Evolutionary conservation across 176 grass and related monocot genomes (phyloP), one percentile per base, ranked within the genome.

Genomic region (Olyra latifolia): DNA sequence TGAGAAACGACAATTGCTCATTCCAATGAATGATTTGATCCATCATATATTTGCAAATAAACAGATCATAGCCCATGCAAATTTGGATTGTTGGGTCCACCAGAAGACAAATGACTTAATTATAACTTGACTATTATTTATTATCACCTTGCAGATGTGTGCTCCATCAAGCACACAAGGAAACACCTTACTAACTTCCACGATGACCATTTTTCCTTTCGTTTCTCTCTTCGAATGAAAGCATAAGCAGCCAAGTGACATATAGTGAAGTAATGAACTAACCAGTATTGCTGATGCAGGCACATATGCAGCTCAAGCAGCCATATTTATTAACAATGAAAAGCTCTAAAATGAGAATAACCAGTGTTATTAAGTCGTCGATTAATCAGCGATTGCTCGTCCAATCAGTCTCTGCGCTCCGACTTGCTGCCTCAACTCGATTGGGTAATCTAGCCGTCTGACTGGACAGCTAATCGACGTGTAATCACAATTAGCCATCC

Each of bases 31-130:
- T n/a, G 27, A 80, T 57, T 60, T 35, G 1, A 38, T 73, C 10
- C 4, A 57, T 74, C 72, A 35, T 23, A 72, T 72, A 79, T 79
- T 55, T 49, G 39, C 3, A 64, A 22, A 71, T 30, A 27, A 73
- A 30, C 44, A 57, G 19, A 66, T 66, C 27, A 68, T 2, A 83
- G 28, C 8, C 72, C 55, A 59, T 64, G 52, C 14, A 67, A 28
- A 57, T 71, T 48, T 69, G 78, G 54, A 29, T 23, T 71, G 10
- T 70, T 46, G 28, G 16, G 16, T 72, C 48, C 10, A 29, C 70
- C 70, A 38, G 9, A 71, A 23, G 28, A 74, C 0, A 3, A 56
- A 39, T 39, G 35, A 39, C 11, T 55, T 20, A 74, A 55, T 9
- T 44, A 60, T 61, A 81, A 60, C 44, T 19, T 23, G 42, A 15